A percentile compares a stretch with the other conserved stretches of the same genome.
These are phyloP conservation scores for Penicillium polonicum DNA, from an alignment of 2,329 filamentous ascomycete species.

Conservation along the genomic window DNA sequence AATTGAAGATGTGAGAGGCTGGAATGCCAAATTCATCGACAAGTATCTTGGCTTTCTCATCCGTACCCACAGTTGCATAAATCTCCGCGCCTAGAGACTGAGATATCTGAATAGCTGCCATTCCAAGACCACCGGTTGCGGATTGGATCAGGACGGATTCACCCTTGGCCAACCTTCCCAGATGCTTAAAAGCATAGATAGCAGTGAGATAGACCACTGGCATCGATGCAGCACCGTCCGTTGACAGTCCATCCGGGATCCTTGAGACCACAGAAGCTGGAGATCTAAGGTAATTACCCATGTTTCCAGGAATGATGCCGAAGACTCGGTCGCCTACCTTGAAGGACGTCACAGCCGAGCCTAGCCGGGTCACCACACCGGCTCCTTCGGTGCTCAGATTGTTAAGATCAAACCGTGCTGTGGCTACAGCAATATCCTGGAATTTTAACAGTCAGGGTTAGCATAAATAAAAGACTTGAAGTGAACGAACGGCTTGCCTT, in stretches of 20 bases:
- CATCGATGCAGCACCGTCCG: background rate
- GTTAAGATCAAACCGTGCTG: slow-evolving; percentile 9
- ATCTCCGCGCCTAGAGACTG: slow-evolving; percentile 1
- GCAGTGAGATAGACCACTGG: slow-evolving; percentile 1
- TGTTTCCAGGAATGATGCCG: background rate
- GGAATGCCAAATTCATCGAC: background rate
- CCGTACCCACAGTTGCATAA: background rate
- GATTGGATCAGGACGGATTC: slow-evolving; percentile 1
- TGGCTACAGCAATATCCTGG: too few relatives aligned
- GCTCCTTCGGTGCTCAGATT: background rate
- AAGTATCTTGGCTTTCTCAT: background rate
- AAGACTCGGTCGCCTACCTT: background rate
- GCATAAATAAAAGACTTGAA: too few relatives aligned
- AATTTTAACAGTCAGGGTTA: too few relatives aligned
- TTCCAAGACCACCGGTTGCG: background rate
- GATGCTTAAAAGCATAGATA: slow-evolving; percentile 2
- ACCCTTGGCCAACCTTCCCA: background rate
- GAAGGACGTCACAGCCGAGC: slow-evolving; percentile 6
- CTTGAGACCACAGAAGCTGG: background rate
- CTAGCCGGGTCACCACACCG: slow-evolving; percentile 20
- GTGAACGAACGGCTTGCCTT: slow-evolving; percentile 9
- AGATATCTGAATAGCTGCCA: background rate
- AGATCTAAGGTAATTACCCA: background rate
- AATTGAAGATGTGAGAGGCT: background rate
- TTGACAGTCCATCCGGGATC: background rate